Evolutionary conservation across 2,329 filamentous ascomycete species (phyloP), one percentile per base, ranked within the genome.

Genomic region (Bipolaris sorokiniana): DNA sequence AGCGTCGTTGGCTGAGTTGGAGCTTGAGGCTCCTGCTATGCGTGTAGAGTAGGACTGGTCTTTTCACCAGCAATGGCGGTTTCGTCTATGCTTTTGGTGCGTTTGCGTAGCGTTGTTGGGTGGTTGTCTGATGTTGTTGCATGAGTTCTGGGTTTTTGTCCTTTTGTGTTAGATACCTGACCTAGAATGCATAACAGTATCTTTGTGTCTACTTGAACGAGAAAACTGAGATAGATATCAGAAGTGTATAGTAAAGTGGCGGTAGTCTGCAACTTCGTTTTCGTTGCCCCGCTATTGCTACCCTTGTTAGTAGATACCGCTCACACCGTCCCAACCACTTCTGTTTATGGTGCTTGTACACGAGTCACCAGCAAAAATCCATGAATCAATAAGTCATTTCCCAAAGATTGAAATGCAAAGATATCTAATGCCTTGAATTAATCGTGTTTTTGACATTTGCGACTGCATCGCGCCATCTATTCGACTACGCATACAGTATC

Each of bases 1-100:
- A 65, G 60, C 64, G n/a, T 71, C 66, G 13, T 61, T 76, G 63
- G 73, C 66, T 1, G 71, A 73, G 53, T 45, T 76, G 61, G 69
- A 66, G 49, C 65, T 76, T 28, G 68, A 65, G 51, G 67, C 49
- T 20, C 66, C 67, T 18, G 66, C 67, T 54, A 44, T 70, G 62
- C 56, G 60, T 23, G 37, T 70, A 44, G 66, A 69, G 50, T 69
- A 67, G 49, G 28, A 5, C 3, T 11, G 4, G 18, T 31, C 3
- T 33, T 20, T 28, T 31, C n/a, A 33, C 16, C 16, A 44, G 42
- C 26, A 18, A 10, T 20, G 23, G 20, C 16, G 2, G 13, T 26
- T 6, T 33, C 6, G 28, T 2, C 11, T 3, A 13, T 50, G 15
- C 44, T 7, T 7, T 34, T 5, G 9, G 15, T 42, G 4, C 11